Evolutionary conservation across 1,284 basidiomycete species (phyloP).

Genomic region (Amylostereum chailletii): DNA sequence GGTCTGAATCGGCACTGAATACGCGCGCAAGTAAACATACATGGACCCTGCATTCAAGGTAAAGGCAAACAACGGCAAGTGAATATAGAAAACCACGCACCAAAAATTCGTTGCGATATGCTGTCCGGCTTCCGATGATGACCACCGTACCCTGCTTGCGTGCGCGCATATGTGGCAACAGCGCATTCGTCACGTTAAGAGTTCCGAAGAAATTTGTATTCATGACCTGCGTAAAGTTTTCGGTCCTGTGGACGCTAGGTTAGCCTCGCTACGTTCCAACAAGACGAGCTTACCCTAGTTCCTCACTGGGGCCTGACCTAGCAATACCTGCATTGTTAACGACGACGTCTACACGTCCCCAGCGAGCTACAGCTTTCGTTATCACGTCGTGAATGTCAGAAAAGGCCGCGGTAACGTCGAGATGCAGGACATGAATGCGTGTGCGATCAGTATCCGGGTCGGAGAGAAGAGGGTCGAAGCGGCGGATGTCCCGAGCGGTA

Average conservation of each 20-base stretch:
- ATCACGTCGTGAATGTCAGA: background rate
- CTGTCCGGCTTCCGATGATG: background rate
- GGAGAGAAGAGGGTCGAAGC: background rate
- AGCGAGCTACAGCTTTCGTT: background rate
- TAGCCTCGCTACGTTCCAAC: background rate
- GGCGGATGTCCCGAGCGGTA: background rate
- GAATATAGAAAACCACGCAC: background rate
- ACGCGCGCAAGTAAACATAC: background rate
- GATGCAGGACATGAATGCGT: background rate
- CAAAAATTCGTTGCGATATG: background rate
- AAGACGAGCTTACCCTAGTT: background rate
- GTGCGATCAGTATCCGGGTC: background rate
- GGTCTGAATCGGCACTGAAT: background rate
- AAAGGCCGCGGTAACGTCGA: background rate
- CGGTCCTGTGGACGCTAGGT: constrained; percentile 5
- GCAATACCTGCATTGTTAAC: background rate
- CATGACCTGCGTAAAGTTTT: constrained; percentile 6
- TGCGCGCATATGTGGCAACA: background rate
- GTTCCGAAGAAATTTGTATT: background rate
- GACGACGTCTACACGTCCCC: background rate
- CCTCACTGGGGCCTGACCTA: background rate
- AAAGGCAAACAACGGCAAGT: no score
- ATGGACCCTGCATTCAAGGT: background rate
- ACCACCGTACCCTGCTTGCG: background rate
- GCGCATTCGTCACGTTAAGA: background rate